These are phyloP conservation scores for Bolboschoenoplectus hybrid DNA, from an alignment of 202 grass and related monocot genomes.

Conservation along the genomic window DNA sequence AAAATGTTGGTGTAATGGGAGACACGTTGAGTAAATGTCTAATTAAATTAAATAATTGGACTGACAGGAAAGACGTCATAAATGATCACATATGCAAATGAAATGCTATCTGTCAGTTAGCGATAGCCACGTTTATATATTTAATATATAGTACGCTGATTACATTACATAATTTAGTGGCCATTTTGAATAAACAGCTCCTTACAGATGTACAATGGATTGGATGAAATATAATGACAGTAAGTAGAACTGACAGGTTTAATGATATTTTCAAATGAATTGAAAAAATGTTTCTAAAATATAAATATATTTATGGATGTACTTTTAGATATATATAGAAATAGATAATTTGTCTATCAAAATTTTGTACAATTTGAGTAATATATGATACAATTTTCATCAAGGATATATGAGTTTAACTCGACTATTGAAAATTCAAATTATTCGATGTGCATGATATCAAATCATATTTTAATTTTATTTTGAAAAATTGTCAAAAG, in stretches of 20 bases:
- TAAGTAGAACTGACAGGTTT: not conserved
- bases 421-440: not conserved
- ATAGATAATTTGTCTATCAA: not conserved
- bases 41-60: not conserved
- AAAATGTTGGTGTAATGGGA: constrained; percentile 3
- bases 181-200: not conserved
- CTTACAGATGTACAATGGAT: not conserved
- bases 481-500: not conserved
- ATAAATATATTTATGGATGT: not conserved
- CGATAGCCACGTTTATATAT: not conserved
- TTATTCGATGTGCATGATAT: not conserved
- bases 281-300: not conserved
- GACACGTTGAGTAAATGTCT: not conserved
- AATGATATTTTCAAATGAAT: not conserved
- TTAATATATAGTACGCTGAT: not conserved
- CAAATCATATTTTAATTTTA: not conserved
- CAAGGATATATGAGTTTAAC: not conserved
- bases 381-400: not conserved
- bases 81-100: not conserved
- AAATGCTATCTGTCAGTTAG: not conserved
- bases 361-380: not conserved
- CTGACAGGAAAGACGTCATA: not conserved
- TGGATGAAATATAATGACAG: not conserved
- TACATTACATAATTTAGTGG: not conserved
- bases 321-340: not conserved